Base-by-base conservation (phyloP, 345 rosid genomes). In the Gynandropsis gynandra region DNA sequence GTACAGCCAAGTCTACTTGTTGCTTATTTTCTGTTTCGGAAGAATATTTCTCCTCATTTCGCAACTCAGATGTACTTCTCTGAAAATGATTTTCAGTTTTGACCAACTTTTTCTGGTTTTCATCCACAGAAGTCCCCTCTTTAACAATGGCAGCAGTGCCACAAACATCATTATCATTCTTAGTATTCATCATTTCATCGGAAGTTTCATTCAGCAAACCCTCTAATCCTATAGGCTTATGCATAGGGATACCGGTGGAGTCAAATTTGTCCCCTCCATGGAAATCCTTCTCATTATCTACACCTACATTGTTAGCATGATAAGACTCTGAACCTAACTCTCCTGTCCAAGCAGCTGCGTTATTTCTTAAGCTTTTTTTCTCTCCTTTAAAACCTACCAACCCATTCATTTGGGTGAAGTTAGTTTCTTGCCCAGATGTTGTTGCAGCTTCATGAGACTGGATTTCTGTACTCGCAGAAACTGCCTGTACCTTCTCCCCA, bases 321-420 rank as follows among this genome's bases (percentile, higher is more conserved):
- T 84, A 83, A 59, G 85, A 83, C 60, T 80, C 87, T 19, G 77
- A 74, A 61, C 80, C 82, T 65, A 82, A 66, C 57, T 68, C 69
- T 65, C 74, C 79, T 19, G 62, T 51, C 62, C 65, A 75, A 43
- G 57, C 43, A 63, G 65, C 70, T 18, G 61, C 72, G 39, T 68
- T 68, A 79, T 63, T 66, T 54, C 63, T 48, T 20, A 69, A 35
- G 50, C 47, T 46, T 59, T 67, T 73, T 58, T 52, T 59, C 42
- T 77, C 80, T 53, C 50, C 70, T 36, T 47, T 72, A 32, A 57
- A 45, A 50, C 78, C 78, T 58, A 47, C 49, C 64, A 69, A 59
- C 39, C 71, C 74, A 63, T 77, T 81, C 47, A 62, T 61, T 68
- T 52, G 70, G 50, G 61, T 53, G 55, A 62, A 53, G 61, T 49